Evolutionary conservation across 2,329 filamentous ascomycete genomes (phyloP).

Genomic region (Pseudogymnoascus pannorum): DNA sequence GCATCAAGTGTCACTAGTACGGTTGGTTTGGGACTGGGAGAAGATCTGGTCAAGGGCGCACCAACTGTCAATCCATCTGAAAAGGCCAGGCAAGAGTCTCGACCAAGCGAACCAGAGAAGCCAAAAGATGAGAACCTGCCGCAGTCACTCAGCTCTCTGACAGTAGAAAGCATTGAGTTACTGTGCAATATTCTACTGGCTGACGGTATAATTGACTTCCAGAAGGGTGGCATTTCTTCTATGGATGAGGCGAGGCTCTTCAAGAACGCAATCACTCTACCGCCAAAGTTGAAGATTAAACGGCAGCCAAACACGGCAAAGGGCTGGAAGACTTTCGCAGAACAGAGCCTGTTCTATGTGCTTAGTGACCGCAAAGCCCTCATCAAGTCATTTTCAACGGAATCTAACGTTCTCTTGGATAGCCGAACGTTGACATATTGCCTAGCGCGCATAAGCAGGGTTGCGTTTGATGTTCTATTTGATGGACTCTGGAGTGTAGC

Average conservation of each 20-base stretch:
- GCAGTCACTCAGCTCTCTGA: background rate
- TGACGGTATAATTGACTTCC: background rate
- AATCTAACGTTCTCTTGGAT: slow-evolving; percentile 44
- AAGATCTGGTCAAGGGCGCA: background rate
- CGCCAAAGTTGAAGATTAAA: background rate
- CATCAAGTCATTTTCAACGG: slow-evolving; percentile 49
- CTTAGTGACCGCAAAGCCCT: slow-evolving; percentile 50
- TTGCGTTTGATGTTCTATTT: slow-evolving; percentile 51
- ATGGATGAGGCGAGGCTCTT: background rate
- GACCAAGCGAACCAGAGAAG: background rate
- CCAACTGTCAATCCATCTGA: background rate
- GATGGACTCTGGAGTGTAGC: slow-evolving; percentile 59
- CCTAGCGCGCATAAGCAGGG: slow-evolving; percentile 51
- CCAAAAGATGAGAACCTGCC: background rate
- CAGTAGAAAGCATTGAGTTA: background rate
- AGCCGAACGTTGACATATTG: slow-evolving; percentile 57
- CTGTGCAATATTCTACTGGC: background rate
- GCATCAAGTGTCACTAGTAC: background rate
- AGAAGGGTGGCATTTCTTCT: background rate
- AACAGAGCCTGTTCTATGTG: slow-evolving; percentile 58
- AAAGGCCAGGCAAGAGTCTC: background rate
- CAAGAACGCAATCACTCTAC: background rate
- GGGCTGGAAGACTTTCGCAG: slow-evolving; percentile 53
- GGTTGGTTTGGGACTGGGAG: background rate
- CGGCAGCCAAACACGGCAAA: background rate